These are phyloP conservation scores for Aspergillus viridinutans DNA, from an alignment of 2,329 filamentous ascomycete genomes.

Conservation along the genomic window DNA sequence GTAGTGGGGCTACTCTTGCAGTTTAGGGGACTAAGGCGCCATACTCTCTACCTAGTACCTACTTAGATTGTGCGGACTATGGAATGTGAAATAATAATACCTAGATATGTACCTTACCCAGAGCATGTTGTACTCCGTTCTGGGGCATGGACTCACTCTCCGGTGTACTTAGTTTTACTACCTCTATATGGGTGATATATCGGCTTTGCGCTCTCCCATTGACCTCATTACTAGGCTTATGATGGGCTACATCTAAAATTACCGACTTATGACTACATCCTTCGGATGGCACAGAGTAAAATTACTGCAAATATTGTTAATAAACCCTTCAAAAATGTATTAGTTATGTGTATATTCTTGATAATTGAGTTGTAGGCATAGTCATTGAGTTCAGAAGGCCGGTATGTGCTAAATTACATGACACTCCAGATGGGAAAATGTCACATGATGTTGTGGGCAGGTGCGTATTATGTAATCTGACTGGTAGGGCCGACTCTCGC, in stretches of 20 bases:
- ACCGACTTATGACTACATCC: neutral
- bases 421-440: neutral
- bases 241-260: neutral
- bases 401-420: neutral
- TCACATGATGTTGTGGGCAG: conserved; percentile 11
- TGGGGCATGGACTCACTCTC: neutral
- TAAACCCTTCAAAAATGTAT: neutral
- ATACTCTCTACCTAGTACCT: no score
- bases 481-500: conserved; percentile 37
- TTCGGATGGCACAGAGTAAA: neutral
- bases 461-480: conserved; percentile 27
- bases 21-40: no score
- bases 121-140: no score
- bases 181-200: neutral
- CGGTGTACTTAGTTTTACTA: neutral
- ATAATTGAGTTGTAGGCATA: neutral
- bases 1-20: neutral
- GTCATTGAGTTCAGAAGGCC: neutral
- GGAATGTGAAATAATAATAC: neutral
- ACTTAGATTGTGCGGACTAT: neutral
- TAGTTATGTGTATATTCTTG: neutral
- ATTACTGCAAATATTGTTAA: neutral
- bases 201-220: neutral
- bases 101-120: neutral
- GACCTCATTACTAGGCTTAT: no score